Base-by-base conservation (phyloP, 1,284 basidiomycete genomes). In the Pseudomicrostroma phylloplanum region DNA sequence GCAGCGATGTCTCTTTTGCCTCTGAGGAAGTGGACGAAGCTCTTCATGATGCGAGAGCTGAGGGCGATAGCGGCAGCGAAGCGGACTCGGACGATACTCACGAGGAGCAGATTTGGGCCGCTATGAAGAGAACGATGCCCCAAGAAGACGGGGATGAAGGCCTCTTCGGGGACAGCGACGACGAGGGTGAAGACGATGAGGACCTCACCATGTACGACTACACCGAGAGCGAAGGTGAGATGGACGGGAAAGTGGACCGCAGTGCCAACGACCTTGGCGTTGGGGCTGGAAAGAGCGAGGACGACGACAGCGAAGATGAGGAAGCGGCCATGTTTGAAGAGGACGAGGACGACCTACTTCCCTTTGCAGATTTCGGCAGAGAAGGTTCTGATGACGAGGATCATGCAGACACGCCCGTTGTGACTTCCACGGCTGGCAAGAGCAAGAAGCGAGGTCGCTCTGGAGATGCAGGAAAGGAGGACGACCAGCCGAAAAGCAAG, bases 111-210 rank as follows among this genome's bases (percentile, higher is more conserved):
- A 79, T 82, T 26, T 81, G 80, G 81, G 72, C 76, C 61, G 81
- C 79, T 19, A 82, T 82, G 80, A 77, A 77, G 68, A 67, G 69
- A n/a, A 73, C 73, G 1, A 78, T 82, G 77, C 80, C 80, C 0
- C 67, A 86, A 11, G 78, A 84, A 15, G 84, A 84, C 7, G 79
- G 82, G 36, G 85, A 82, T 1, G 83, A 88, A 57, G 83, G 88
- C 63, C 83, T 85, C 9, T 17, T 67, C 15, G 65, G 67, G 11
- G 69, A 70, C 15, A 67, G 67, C 26, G 67, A 65, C 23, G 61
- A 56, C 8, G 68, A 67, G n/a, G 66, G 62, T 17, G 65, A 65
- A 8, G 70, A 73, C 59, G 69, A 73, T 46, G 66, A 65, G 23
- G 63, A 56, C 25, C 55, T 59, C 15, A 56, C 58, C n/a, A 23